A percentile compares a stretch with the other conserved stretches of the same genome.
Evolutionary conservation across 345 rosid species (phyloP).

Genomic region (Eucalyptus cloeziana): DNA sequence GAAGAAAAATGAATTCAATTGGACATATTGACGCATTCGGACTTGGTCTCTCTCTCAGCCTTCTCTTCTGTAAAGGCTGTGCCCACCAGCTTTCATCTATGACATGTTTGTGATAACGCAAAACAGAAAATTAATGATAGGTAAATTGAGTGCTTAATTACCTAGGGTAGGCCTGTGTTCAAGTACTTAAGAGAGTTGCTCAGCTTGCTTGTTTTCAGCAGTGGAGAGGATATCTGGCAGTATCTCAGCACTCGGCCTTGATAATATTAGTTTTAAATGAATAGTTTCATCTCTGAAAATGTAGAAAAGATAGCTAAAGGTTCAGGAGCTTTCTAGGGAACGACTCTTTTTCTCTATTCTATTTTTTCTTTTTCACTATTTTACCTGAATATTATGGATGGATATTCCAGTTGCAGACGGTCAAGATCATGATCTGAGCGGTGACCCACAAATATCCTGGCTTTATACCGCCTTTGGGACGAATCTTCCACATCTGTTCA

Average conservation of each 20-base stretch:
- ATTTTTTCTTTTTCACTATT: neutral
- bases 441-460: slow-evolving; percentile 88
- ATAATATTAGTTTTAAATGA: neutral
- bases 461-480: slow-evolving; percentile 53
- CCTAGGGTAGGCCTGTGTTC: slow-evolving; percentile 86
- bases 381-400: slow-evolving; percentile 66
- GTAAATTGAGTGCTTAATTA: neutral
- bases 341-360: neutral
- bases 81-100: neutral
- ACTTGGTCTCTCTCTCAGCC: neutral
- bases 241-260: slow-evolving; percentile 31
- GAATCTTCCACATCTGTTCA: slow-evolving; percentile 82
- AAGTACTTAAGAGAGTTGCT: slow-evolving; percentile 81
- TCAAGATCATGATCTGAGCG: slow-evolving; percentile 73
- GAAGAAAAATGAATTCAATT: neutral
- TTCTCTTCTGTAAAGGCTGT: too few relatives aligned
- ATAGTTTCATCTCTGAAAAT: neutral
- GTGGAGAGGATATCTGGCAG: slow-evolving; percentile 69
- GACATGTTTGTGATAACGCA: neutral
- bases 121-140: neutral
- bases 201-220: slow-evolving; percentile 94
- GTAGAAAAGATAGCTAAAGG: neutral
- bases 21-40: rapidly evolving
- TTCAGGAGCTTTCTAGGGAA: neutral
- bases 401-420: slow-evolving; percentile 71